These are phyloP conservation scores for Colletotrichum sp. DNA, from an alignment of 2,329 filamentous ascomycete species.

Conservation along the genomic window DNA sequence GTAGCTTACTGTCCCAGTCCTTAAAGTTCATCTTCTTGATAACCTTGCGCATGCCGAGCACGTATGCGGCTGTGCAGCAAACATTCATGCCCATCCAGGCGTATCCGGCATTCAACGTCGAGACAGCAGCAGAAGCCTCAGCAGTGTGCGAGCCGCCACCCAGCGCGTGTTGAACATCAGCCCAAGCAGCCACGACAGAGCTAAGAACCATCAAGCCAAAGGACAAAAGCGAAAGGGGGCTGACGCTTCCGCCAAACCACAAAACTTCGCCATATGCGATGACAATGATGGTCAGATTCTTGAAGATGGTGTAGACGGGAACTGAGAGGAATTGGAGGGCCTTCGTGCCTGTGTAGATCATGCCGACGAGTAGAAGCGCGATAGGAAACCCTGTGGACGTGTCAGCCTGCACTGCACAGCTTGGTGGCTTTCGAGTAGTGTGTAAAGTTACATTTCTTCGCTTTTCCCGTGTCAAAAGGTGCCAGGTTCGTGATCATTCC, in stretches of 20 bases:
- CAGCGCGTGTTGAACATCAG: slow-evolving; percentile 89
- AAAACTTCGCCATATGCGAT: slow-evolving; percentile 98
- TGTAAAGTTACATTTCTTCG: slow-evolving; percentile 78
- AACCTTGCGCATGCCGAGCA: slow-evolving; percentile 94
- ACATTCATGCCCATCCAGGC: slow-evolving; percentile 99
- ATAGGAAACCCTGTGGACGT: slow-evolving; percentile 87
- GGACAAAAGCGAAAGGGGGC: slow-evolving; percentile 84
- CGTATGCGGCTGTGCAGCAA: slow-evolving; percentile 88
- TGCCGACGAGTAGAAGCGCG: slow-evolving; percentile 92
- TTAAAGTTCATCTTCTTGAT: slow-evolving; percentile 99
- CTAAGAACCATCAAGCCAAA: slow-evolving; percentile 97
- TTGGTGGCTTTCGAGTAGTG: background rate
- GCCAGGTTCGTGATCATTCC: slow-evolving; percentile 84
- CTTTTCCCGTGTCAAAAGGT: slow-evolving; percentile 85
- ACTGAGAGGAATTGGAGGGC: slow-evolving; percentile 96
- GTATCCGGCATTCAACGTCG: slow-evolving; percentile 92
- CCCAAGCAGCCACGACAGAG: slow-evolving; percentile 94
- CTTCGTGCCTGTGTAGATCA: slow-evolving; percentile 99
- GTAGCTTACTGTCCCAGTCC: slow-evolving; percentile 92
- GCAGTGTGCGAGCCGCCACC: slow-evolving; percentile 55
- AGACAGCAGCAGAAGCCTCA: slow-evolving; percentile 76
- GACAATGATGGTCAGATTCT: slow-evolving; percentile 98
- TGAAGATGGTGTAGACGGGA: slow-evolving; percentile 99
- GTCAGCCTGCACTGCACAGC: slow-evolving; percentile 21
- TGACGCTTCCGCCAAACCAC: slow-evolving; percentile 96